Evolutionary conservation across 148 eudicot genomes (phyloP).

Genomic region (Rhododendron ovatum): DNA sequence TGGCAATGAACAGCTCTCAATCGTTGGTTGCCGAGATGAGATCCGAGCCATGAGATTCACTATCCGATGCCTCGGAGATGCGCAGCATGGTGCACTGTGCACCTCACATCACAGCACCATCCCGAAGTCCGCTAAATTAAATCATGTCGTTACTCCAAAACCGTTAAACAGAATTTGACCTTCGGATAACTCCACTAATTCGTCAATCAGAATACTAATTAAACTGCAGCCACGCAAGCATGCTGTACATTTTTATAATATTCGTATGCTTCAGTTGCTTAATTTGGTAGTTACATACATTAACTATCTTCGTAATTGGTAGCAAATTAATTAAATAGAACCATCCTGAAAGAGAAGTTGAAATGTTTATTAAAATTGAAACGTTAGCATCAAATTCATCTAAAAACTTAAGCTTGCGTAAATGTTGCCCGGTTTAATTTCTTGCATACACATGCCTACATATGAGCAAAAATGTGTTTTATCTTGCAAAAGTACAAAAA

Average conservation of each 20-base stretch:
- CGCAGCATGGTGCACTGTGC: too few species aligned
- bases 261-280: not conserved
- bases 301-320: not conserved
- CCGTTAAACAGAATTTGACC: constrained; percentile 3
- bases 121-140: not conserved
- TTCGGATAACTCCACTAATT: not conserved
- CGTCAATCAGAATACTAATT: not conserved
- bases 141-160: not conserved
- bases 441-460: not conserved
- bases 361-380: not conserved
- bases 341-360: not conserved
- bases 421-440: not conserved
- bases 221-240: not conserved
- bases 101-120: too few species aligned
- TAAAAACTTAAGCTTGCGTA: not conserved
- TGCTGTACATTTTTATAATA: not conserved
- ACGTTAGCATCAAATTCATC: not conserved
- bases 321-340: not conserved
- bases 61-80: too few species aligned
- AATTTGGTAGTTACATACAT: not conserved
- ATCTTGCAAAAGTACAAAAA: not conserved
- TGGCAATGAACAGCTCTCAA: too few species aligned
- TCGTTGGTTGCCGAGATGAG: too few species aligned
- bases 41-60: too few species aligned
- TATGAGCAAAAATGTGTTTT: not conserved